Base-by-base conservation (phyloP, 2,329 filamentous ascomycete genomes). In the Paecilomyces sp. region DNA sequence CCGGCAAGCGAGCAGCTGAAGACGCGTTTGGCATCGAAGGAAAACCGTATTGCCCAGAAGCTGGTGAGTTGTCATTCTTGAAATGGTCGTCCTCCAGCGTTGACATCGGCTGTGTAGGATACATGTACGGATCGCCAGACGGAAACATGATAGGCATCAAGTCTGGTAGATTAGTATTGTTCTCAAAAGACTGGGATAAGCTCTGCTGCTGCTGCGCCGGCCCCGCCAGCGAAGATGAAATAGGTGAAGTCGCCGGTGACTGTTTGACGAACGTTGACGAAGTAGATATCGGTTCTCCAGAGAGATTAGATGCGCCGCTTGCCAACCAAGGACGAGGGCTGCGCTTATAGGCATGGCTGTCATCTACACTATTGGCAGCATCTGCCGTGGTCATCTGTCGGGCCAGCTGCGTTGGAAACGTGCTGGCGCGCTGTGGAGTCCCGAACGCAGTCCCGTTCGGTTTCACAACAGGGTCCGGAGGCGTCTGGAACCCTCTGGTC, bases 141-240 rank as follows among this genome's bases (percentile, higher is more conserved):
- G 79, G 78, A 61, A 78, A 81, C 79, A 81, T 81, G 65, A 81
- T 78, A 8, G 76, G 76, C 73, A 78, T 79, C 47, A 81, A 69
- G 64, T 80, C 79, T 1, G 78, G 78, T 15, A 80, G 70, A 58
- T 74, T 72, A 41, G 62, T 63, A 7, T 65, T 57, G 55, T 68
- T 71, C 33, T 67, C 67, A 57, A 76, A 70, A 47, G 70, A 71
- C 41, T 72, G 74, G 12, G 73, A 62, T 60, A 71, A 74, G 15
- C 67, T 66, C 34, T 68, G 62, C 36, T 58, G 61, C 24, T 57
- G 58, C 31, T 59, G 36, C 11, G 36, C 36, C 18, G 36, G n/a
- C 7, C 7, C 15, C n/a, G 36, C n/a, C 36, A 18, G n/a, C 18
- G 36, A 47, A 47, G 36, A 6, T 8, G 36, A 47, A 47, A n/a